A percentile compares a stretch with the other conserved stretches of the same genome.
Conservation (phyloP, 352 stramenopile genomes). For the Plasmopara halstedii region DNA sequence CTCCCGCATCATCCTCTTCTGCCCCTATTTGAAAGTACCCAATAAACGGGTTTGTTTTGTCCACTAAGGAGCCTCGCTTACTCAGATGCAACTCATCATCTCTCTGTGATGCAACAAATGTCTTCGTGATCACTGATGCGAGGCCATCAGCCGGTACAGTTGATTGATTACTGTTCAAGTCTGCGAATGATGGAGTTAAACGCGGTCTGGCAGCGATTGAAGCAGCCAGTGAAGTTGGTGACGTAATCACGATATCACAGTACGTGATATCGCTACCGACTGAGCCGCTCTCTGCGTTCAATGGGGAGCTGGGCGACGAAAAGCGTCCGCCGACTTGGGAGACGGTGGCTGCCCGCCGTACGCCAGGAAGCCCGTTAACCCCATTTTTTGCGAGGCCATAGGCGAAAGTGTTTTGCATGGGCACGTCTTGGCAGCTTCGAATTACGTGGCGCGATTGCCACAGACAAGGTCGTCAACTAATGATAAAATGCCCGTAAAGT, state of each 20-base stretch:
- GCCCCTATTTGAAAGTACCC: conserved; percentile 70
- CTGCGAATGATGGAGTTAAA: conserved; percentile 20
- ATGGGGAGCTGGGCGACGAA: conserved; percentile 26
- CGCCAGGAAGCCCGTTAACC: conserved; percentile 43
- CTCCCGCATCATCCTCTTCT: conserved; percentile 14
- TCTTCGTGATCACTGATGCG: conserved; percentile 6
- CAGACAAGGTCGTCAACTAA: background rate
- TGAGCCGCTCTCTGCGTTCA: conserved; percentile 5
- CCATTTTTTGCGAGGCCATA: conserved; percentile 55
- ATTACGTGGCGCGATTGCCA: background rate
- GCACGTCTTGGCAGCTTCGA: background rate
- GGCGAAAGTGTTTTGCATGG: conserved; percentile 51
- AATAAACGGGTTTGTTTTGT: conserved; percentile 86
- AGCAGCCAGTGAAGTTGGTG: background rate
- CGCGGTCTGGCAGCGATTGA: conserved; percentile 10
- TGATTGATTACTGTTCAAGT: conserved; percentile 8
- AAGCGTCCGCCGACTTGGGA: conserved; percentile 48
- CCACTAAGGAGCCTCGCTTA: conserved; percentile 45
- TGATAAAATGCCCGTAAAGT: background rate
- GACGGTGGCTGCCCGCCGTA: conserved; percentile 48
- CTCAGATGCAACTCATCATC: conserved; percentile 24
- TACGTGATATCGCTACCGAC: conserved; percentile 7
- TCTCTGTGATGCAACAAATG: background rate
- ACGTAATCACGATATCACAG: conserved; percentile 7
- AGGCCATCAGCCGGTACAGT: conserved; percentile 2